Evolutionary conservation across 2,329 filamentous ascomycete species (phyloP).

Genomic region (Magnaporthales sp.): DNA sequence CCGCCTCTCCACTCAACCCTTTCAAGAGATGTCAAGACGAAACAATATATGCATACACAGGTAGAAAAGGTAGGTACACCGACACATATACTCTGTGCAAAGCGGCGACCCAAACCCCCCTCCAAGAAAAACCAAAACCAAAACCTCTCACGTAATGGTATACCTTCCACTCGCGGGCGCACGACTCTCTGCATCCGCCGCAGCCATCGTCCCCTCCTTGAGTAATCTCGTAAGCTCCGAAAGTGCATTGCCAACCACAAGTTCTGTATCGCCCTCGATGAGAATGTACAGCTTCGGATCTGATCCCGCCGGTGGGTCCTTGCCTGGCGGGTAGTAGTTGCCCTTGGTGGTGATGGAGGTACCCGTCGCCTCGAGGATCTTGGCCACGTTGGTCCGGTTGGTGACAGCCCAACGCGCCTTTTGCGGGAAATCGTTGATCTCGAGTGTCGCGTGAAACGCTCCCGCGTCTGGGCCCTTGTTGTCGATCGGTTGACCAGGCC

Average conservation of each 20-base stretch:
- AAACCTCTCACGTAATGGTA: constrained; percentile 63
- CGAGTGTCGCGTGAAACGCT: constrained; percentile 90
- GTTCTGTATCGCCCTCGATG: constrained; percentile 93
- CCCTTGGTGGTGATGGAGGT: constrained; percentile 98
- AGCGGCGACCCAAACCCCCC: neutral
- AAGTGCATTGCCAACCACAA: constrained; percentile 85
- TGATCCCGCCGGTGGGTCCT: constrained; percentile 64
- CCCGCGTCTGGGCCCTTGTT: constrained; percentile 97
- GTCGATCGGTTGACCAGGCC: constrained; percentile 89
- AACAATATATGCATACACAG: neutral
- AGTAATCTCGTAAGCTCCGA: constrained; percentile 79
- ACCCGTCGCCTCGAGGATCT: constrained; percentile 89
- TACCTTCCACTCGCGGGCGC: constrained; percentile 76
- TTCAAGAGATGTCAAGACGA: neutral
- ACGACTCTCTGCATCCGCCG: constrained; percentile 76
- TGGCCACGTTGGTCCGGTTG: constrained; percentile 95
- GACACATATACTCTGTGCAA: neutral
- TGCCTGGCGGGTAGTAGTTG: constrained; percentile 75
- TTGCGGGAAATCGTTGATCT: constrained; percentile 99
- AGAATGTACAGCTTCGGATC: constrained; percentile 96
- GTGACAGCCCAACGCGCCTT: constrained; percentile 98
- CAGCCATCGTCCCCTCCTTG: constrained; percentile 83
- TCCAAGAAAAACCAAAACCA: neutral
- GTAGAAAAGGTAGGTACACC: neutral
- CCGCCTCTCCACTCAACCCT: neutral